Base-by-base conservation (phyloP, 1,284 basidiomycete species). In the Cryptococcus deneoformans region DNA sequence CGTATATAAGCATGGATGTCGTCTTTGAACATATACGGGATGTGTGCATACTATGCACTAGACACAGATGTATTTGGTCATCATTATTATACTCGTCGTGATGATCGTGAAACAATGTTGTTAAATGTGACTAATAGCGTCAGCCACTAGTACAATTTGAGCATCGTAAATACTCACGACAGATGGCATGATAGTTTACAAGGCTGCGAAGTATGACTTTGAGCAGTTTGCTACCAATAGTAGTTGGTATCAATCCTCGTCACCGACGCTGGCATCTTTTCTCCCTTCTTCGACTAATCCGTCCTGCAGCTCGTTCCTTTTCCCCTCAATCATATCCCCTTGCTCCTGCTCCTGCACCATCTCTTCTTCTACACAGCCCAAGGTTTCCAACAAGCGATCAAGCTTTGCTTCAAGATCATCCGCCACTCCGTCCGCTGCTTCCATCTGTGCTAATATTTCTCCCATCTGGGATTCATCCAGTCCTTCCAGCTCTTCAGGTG, bases 371-470 rank as follows among this genome's bases (percentile, higher is more conserved):
- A 72, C 64, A 36, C 67, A 64, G 24, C 67, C 72, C 14, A 78
- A 52, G 14, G 60, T 65, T 52, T 56, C 66, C 24, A 79, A 59
- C 46, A 79, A 52, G 50, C 46, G 59, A 65, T 79, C 76, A 44
- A 79, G 60, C 59, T 70, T 71, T 1, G 61, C 69, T 53, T 79
- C 77, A 34, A 79, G 59, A 45, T 69, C 68, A 60, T 76, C 75
- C 20, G 77, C 77, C 12, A 76, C 76, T 12, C 61, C 59, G 34
- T 67, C 75, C 2, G 77, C 77, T 16, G 69, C 71, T 16, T 79
- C 76, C 53, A 79, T 61, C 63, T 76, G 71, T 46, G 45, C 57
- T 40, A 79, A 53, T 3, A 79, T 65, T 16, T 68, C 70, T 50
- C 66, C 63, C 7, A 77, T 60, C 45, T 71, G 60, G 38, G 56